Percentiles rank a stretch among this genome's conserved stretches.
These are phyloP conservation scores for Plasmodium cynomolgi DNA, from an alignment of 169 alveolate species.

Conservation along the genomic window DNA sequence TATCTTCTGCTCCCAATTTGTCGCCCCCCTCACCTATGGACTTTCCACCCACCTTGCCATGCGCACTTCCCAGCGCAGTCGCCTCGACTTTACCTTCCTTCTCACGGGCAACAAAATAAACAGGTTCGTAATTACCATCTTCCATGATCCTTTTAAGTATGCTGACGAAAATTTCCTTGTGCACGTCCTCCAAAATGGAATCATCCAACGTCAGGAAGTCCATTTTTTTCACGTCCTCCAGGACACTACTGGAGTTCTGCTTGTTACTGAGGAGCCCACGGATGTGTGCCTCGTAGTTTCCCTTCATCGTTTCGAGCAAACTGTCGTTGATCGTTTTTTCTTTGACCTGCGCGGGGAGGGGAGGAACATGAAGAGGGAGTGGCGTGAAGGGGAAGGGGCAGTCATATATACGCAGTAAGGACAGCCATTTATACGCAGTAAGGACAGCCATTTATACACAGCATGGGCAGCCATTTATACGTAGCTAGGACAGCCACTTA, in stretches of 20 bases:
- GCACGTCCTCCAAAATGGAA: conserved; percentile 15
- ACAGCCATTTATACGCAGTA: not conserved
- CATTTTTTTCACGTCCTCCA: conserved; percentile 35
- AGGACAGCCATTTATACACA: not conserved
- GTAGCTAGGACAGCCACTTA: not conserved
- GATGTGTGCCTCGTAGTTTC: conserved; percentile 15
- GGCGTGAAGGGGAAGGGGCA: not conserved
- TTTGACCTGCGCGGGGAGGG: conserved; percentile 4
- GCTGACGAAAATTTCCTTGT: conserved; percentile 12
- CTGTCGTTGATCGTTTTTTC: conserved; percentile 30
- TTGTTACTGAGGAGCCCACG: conserved; percentile 9
- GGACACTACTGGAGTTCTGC: conserved; percentile 6
- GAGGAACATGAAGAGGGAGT: not conserved
- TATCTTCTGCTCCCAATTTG: not conserved
- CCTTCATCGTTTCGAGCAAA: conserved; percentile 31
- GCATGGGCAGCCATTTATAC: not conserved
- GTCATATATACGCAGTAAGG: not conserved
- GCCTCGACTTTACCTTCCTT: not conserved
- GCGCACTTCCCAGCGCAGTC: not conserved
- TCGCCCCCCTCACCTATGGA: not conserved
- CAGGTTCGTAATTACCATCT: conserved; percentile 4
- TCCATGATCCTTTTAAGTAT: conserved; percentile 13
- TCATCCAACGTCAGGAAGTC: conserved; percentile 4
- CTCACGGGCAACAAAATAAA: not conserved
- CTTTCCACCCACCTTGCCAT: not conserved